Evolutionary conservation across 345 rosid species (phyloP).

Genomic region (Populus nigra): DNA sequence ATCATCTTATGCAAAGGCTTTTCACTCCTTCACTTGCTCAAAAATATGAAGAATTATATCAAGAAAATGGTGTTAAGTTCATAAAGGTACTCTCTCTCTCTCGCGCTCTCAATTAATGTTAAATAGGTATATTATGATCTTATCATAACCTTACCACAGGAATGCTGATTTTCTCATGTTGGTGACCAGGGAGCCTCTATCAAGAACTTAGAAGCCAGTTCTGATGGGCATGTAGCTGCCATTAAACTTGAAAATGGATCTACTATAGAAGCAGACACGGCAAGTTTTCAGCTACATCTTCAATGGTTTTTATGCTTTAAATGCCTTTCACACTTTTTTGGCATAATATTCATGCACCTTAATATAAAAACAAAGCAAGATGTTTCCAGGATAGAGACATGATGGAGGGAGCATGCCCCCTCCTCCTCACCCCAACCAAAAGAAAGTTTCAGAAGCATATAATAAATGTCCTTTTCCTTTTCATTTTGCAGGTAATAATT

Average conservation of each 20-base stretch:
- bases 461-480: background rate
- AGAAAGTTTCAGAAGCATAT: constrained; percentile 2
- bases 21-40: constrained; percentile 91
- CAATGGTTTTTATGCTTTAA: background rate
- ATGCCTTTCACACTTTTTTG: background rate
- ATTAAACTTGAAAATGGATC: constrained; percentile 88
- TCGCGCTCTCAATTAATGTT: background rate
- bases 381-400: too few relatives aligned
- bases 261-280: constrained; percentile 76
- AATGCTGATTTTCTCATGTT: constrained; percentile 17
- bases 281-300: constrained; percentile 25
- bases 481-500: constrained; percentile 53
- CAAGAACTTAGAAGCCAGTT: constrained; percentile 70
- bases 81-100: constrained; percentile 45
- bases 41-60: constrained; percentile 77
- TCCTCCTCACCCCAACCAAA: background rate
- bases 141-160: background rate
- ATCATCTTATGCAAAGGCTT: constrained; percentile 80
- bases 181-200: constrained; percentile 66
- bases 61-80: constrained; percentile 75
- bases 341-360: too few relatives aligned
- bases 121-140: background rate
- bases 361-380: too few relatives aligned
- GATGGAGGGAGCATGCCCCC: too few relatives aligned
- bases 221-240: constrained; percentile 69